Percentiles rank a stretch among this genome's conserved stretches.
Evolutionary conservation across 108 stramenopile species (phyloP).

Genomic region (Fistulifera solaris): DNA sequence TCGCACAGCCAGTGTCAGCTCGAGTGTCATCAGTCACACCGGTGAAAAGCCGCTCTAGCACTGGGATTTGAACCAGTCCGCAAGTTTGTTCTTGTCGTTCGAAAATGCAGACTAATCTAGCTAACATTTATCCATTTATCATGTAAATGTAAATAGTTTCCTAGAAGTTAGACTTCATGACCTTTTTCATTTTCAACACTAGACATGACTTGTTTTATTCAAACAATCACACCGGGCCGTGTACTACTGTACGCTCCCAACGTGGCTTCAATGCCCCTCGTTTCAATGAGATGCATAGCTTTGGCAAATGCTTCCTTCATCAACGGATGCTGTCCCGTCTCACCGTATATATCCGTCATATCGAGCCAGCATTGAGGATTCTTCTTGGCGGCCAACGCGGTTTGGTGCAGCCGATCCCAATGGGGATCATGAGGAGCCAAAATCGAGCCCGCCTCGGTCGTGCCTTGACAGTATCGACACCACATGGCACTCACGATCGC

Average conservation of each 20-base stretch:
- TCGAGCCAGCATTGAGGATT: constrained; percentile 12
- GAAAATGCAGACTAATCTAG: no score
- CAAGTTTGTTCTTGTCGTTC: no score
- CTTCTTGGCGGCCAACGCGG: constrained; percentile 1
- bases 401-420: constrained; percentile 7
- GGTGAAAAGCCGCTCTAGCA: no score
- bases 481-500: constrained; percentile 18
- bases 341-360: constrained; percentile 13
- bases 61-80: no score
- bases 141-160: no score
- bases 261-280: constrained; percentile 10
- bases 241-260: constrained; percentile 9
- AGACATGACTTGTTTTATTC: no score
- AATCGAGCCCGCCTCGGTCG: constrained; percentile 6
- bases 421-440: constrained; percentile 7
- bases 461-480: constrained; percentile 23
- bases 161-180: no score
- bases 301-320: constrained; percentile 10
- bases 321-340: constrained; percentile 4
- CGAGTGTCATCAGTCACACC: no score
- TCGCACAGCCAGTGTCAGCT: no score
- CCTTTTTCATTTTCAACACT: no score
- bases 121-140: no score
- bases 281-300: constrained; percentile 1
- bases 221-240: no score